A percentile compares a stretch with the other conserved stretches of the same genome.
phyloP scores from a whole-genome alignment of 1,284 basidiomycete genomes.

The Inonotus obliquus region DNA sequence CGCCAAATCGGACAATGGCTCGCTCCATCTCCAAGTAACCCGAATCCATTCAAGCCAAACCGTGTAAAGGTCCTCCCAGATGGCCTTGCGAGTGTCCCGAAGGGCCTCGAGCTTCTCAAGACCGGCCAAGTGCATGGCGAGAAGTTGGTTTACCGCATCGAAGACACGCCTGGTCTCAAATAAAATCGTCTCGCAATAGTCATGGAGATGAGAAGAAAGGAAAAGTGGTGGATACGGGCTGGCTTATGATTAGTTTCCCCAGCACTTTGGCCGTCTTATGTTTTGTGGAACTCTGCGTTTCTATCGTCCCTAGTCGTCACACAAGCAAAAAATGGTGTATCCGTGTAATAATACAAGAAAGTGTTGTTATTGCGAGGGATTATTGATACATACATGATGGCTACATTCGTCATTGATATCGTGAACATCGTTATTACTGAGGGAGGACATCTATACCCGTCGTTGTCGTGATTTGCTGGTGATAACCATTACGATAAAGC shows the following conservation, averaged over 20 bases:
- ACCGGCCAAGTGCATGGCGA: slow-evolving; percentile 25
- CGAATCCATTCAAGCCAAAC: slow-evolving; percentile 17
- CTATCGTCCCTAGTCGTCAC: no score
- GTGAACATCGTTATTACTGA: background rate
- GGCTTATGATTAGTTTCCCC: no score
- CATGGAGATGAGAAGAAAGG: no score
- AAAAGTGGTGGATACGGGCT: no score
- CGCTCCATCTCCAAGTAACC: background rate
- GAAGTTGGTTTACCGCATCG: slow-evolving; percentile 32
- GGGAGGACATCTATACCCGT: background rate
- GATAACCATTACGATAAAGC: no score
- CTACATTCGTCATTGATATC: background rate
- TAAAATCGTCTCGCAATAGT: background rate
- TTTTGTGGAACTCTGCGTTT: no score
- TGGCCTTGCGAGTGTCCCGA: slow-evolving; percentile 27
- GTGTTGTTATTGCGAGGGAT: background rate
- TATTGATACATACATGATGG: no score
- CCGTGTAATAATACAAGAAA: background rate
- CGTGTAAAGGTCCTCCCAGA: slow-evolving; percentile 25
- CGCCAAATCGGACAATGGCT: slow-evolving; percentile 11
- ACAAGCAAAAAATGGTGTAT: background rate
- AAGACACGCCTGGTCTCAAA: slow-evolving; percentile 22
- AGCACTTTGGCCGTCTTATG: no score
- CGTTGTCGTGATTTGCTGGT: background rate
- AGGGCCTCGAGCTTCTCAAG: slow-evolving; percentile 25